A percentile compares a stretch with the other conserved stretches of the same genome.
phyloP scores from a whole-genome alignment of 2,329 filamentous ascomycete genomes.

The Colletotrichum sp. region DNA sequence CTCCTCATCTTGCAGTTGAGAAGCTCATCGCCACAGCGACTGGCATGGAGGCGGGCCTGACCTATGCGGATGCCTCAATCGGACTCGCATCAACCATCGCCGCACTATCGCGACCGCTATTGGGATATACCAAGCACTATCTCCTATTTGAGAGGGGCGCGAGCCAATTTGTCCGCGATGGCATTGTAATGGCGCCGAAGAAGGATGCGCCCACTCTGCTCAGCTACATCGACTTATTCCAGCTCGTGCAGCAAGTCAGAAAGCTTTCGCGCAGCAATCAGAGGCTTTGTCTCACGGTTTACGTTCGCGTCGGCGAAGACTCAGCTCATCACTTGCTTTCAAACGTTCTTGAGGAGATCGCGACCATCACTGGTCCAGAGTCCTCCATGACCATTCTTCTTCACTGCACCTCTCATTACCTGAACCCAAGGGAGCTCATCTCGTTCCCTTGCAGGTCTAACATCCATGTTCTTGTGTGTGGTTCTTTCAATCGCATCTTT shows the following conservation, averaged over 20 bases:
- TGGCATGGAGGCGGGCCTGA: conserved; percentile 5
- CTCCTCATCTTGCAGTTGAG: conserved; percentile 13
- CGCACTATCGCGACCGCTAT: not conserved
- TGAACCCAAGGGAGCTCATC: not conserved
- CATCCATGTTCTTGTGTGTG: conserved; percentile 3
- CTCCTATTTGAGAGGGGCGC: not conserved
- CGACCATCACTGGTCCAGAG: not conserved
- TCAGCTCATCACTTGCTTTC: not conserved
- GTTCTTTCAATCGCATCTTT: conserved; percentile 5
- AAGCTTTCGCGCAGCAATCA: not conserved
- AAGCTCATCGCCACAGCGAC: not conserved
- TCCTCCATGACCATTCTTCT: conserved; percentile 13
- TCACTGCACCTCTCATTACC: conserved; percentile 3
- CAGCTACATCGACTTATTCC: conserved; percentile 1
- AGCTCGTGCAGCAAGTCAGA: not conserved
- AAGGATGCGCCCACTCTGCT: not conserved
- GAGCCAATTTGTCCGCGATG: not conserved
- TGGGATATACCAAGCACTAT: not conserved
- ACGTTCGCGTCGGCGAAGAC: not conserved
- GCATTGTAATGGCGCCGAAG: not conserved
- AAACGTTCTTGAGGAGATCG: not conserved
- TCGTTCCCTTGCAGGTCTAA: not conserved
- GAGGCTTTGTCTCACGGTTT: not conserved
- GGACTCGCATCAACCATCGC: conserved; percentile 15
- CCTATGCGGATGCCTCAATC: conserved; percentile 8